A percentile compares a stretch with the other conserved stretches of the same genome.
Evolutionary conservation across 768 basidiomycete genomes (phyloP).

Genomic region (Tylopilus plumbeoviolaceoides): DNA sequence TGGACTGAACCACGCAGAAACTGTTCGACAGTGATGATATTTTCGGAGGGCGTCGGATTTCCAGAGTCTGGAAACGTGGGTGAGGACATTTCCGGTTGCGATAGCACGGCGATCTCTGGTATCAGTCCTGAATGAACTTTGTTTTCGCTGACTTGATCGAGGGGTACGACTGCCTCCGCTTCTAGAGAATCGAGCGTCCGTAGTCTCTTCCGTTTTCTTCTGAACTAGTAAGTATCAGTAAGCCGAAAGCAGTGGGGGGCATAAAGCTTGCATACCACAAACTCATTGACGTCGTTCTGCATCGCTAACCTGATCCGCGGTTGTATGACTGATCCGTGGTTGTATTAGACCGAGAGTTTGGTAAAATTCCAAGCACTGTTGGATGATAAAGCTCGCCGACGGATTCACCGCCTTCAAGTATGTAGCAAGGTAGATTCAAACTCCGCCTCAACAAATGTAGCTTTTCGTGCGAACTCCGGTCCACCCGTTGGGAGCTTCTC

Average conservation of each 20-base stretch:
- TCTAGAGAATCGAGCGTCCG: conserved; percentile 1
- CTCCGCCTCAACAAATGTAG: too few relatives aligned
- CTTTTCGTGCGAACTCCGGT: too few relatives aligned
- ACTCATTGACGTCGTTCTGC: conserved; percentile 15
- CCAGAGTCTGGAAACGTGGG: not conserved
- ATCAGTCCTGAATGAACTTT: conserved; percentile 3
- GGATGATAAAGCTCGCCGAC: too few relatives aligned
- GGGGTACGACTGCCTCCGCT: not conserved
- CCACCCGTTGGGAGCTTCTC: too few relatives aligned
- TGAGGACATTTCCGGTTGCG: conserved; percentile 6
- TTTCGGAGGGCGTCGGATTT: not conserved
- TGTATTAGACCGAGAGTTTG: not conserved
- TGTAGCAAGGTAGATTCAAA: too few relatives aligned
- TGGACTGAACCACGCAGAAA: conserved; percentile 19
- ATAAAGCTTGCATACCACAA: conserved; percentile 19
- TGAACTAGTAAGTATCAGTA: conserved; percentile 15
- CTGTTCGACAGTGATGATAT: conserved; percentile 23
- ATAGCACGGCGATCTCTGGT: conserved; percentile 18
- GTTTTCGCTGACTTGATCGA: not conserved
- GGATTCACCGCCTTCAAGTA: too few relatives aligned
- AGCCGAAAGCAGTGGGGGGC: not conserved
- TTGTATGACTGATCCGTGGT: not conserved
- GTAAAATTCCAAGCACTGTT: not conserved
- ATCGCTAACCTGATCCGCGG: not conserved
- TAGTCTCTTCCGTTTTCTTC: conserved; percentile 24